Percentiles rank a stretch among this genome's conserved stretches.
Conservation (phyloP, 768 basidiomycete species). For the Phlebiopsis gigantea region DNA sequence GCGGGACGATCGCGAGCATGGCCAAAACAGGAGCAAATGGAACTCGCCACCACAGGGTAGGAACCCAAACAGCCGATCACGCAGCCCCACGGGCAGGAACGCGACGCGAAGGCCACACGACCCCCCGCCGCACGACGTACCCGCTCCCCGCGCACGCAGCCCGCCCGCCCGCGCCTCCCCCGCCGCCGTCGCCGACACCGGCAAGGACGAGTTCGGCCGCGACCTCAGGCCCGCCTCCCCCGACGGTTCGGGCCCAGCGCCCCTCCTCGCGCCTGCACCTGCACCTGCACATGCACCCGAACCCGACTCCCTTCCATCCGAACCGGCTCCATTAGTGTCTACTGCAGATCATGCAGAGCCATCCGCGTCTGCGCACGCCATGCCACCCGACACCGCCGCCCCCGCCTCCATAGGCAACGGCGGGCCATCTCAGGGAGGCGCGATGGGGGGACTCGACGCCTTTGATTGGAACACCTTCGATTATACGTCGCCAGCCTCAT, state of each 20-base stretch:
- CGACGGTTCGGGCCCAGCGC: slow-evolving; percentile 4
- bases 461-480: slow-evolving; percentile 74
- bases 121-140: slow-evolving; percentile 43
- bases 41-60: slow-evolving; percentile 36
- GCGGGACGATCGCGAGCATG: slow-evolving; percentile 54
- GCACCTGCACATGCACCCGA: slow-evolving; percentile 3
- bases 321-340: neutral
- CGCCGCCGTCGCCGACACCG: slow-evolving; percentile 27
- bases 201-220: slow-evolving; percentile 84
- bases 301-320: slow-evolving; percentile 6
- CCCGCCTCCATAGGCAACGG: neutral
- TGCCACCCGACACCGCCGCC: neutral
- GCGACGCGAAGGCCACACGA: slow-evolving; percentile 13
- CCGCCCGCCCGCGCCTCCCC: slow-evolving; percentile 22
- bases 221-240: slow-evolving; percentile 63
- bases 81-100: slow-evolving; percentile 54
- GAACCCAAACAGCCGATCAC: slow-evolving; percentile 55
- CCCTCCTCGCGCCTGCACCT: too few relatives aligned
- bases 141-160: slow-evolving; percentile 31
- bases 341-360: neutral
- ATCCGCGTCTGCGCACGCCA: neutral
- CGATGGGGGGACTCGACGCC: slow-evolving; percentile 45
- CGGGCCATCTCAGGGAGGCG: slow-evolving; percentile 3
- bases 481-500: slow-evolving; percentile 65
- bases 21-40: slow-evolving; percentile 34